Evolutionary conservation across 2,329 filamentous ascomycete species (phyloP).

Genomic region (Aureobasidium melanogenum): DNA sequence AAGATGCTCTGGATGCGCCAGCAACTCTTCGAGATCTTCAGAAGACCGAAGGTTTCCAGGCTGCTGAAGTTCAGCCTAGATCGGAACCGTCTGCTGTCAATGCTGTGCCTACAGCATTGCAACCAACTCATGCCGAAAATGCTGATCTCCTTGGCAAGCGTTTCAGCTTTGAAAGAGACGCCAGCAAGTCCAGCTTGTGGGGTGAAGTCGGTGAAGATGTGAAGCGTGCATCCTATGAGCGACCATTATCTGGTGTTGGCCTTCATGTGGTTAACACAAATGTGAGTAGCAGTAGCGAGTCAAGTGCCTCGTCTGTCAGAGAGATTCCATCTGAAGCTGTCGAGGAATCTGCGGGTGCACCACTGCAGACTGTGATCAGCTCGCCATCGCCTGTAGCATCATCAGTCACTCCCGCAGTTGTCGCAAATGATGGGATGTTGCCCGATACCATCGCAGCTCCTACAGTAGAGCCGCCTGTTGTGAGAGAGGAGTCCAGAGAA

Average conservation of each 20-base stretch:
- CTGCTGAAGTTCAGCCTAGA: background rate
- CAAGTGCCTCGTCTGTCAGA: background rate
- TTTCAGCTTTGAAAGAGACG: constrained; percentile 30
- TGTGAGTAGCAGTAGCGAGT: constrained; percentile 21
- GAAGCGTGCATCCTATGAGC: constrained; percentile 19
- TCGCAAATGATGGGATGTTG: background rate
- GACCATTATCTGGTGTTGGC: constrained; percentile 21
- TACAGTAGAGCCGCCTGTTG: background rate
- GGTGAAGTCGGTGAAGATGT: constrained; percentile 11
- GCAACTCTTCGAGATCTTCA: constrained; percentile 15
- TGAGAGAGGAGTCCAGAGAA: background rate
- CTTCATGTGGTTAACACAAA: constrained; percentile 38
- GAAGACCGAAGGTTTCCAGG: background rate
- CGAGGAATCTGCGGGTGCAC: background rate
- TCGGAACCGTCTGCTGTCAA: background rate
- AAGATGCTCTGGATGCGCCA: constrained; percentile 23
- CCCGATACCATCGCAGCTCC: background rate
- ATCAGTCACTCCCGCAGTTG: background rate
- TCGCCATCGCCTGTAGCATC: background rate
- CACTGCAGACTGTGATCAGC: background rate
- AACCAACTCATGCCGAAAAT: background rate
- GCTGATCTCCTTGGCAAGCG: constrained; percentile 23
- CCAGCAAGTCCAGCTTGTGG: constrained; percentile 4
- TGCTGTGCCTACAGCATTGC: background rate
- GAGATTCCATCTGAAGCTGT: background rate